Percentiles rank a stretch among this genome's conserved stretches.
These are phyloP conservation scores for Tetraselmis chui DNA, from an alignment of 139 green algal genomes.

Conservation along the genomic window DNA sequence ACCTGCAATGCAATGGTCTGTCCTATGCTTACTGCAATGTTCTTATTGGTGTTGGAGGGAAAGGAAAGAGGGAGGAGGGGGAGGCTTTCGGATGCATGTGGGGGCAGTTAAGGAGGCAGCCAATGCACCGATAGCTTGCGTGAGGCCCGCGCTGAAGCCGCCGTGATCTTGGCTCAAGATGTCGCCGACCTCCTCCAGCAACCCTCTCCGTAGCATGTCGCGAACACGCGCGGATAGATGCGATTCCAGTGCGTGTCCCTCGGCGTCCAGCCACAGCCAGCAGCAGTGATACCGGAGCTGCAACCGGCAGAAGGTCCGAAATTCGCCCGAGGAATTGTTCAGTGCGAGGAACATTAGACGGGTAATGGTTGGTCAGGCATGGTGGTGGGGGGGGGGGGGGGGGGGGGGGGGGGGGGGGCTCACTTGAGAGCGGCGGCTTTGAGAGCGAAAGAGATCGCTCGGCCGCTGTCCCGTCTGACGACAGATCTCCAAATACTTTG, in stretches of 20 bases:
- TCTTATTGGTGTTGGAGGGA: no score
- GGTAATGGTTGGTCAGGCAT: background rate
- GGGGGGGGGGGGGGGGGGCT: background rate
- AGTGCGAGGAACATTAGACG: no score
- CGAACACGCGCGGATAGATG: background rate
- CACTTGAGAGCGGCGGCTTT: background rate
- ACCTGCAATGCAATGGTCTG: no score
- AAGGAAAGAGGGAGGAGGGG: no score
- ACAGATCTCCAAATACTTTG: background rate
- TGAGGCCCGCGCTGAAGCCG: background rate
- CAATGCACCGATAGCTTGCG: background rate
- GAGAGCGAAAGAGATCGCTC: background rate
- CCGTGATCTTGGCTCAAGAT: background rate
- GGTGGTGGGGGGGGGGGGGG: no score
- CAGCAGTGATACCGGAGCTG: background rate
- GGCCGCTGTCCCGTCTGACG: background rate
- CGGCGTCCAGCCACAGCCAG: background rate
- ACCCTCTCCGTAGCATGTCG: background rate
- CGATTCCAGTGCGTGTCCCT: background rate
- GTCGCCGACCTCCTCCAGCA: background rate
- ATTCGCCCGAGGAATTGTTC: no score
- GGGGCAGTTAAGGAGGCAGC: no score
- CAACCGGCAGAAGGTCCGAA: no score
- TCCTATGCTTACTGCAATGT: no score
- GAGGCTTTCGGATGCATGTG: no score